A percentile compares a stretch with the other conserved stretches of the same genome.
Conservation (phyloP, 78 protist genomes). For the Mastigamoeba balamuthi region DNA sequence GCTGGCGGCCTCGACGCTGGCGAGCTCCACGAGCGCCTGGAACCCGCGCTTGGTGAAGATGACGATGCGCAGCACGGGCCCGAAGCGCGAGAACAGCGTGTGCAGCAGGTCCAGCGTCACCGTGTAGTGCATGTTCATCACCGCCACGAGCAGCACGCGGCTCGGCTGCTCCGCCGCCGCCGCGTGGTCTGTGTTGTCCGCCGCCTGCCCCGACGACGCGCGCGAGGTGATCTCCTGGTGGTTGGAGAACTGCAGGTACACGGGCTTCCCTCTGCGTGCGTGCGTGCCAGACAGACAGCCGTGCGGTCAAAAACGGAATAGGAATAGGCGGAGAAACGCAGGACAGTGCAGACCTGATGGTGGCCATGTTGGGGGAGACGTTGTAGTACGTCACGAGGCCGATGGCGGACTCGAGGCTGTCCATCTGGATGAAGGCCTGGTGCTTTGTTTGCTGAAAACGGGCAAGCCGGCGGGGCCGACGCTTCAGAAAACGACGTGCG, state of each 20-base stretch:
- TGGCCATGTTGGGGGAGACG: constrained; percentile 21
- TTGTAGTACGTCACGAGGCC: constrained; percentile 27
- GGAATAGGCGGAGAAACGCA: too few species aligned
- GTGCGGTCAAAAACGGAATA: too few species aligned
- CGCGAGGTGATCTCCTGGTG: constrained; percentile 31
- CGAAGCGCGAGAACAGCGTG: constrained; percentile 44
- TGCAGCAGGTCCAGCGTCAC: constrained; percentile 52
- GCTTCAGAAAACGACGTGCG: too few species aligned
- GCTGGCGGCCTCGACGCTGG: constrained; percentile 10
- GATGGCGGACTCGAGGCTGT: constrained; percentile 1
- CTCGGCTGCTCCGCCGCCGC: constrained; percentile 11
- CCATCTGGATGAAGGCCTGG: constrained; percentile 34
- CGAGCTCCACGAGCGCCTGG: constrained; percentile 40
- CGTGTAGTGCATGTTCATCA: constrained; percentile 43
- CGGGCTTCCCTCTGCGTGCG: too few species aligned
- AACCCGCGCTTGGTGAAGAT: constrained; percentile 41
- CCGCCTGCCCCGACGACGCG: too few species aligned
- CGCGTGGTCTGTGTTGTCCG: too few species aligned
- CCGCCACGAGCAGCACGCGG: constrained; percentile 40
- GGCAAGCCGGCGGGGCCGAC: too few species aligned
- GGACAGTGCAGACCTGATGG: constrained; percentile 10
- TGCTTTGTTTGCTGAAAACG: constrained; percentile 32
- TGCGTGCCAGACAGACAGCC: too few species aligned
- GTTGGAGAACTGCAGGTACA: constrained; percentile 42
- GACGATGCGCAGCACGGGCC: constrained; percentile 42